Evolutionary conservation across 1,284 basidiomycete genomes (phyloP).

Genomic region (Testicularia cyperi): DNA sequence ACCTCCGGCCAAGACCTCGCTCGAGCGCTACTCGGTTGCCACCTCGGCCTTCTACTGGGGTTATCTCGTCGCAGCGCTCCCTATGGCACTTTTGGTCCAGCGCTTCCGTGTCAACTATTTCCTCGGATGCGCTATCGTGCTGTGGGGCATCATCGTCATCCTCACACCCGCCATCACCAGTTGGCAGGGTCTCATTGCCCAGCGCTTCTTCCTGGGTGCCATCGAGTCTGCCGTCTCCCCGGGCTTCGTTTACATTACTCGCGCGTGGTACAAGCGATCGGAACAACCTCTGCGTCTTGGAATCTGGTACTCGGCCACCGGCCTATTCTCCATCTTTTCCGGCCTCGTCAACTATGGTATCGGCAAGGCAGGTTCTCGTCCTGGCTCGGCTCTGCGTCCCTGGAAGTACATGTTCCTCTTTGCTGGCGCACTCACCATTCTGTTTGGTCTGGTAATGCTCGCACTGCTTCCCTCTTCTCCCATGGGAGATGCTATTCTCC

Average conservation of each 20-base stretch:
- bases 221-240: conserved; percentile 62
- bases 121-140: conserved; percentile 43
- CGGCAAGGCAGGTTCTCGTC: conserved; percentile 56
- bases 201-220: conserved; percentile 59
- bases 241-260: conserved; percentile 64
- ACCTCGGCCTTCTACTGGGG: conserved; percentile 63
- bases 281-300: conserved; percentile 53
- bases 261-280: conserved; percentile 63
- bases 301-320: conserved; percentile 65
- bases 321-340: conserved; percentile 62
- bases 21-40: conserved; percentile 41
- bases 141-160: conserved; percentile 64
- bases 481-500: conserved; percentile 35
- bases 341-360: conserved; percentile 64
- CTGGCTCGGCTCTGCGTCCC: conserved; percentile 56
- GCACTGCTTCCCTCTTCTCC: conserved; percentile 63
- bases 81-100: conserved; percentile 63
- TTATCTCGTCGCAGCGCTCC: conserved; percentile 62
- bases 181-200: conserved; percentile 63
- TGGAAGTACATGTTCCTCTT: conserved; percentile 66
- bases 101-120: conserved; percentile 61
- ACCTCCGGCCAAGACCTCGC: conserved; percentile 44
- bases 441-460: conserved; percentile 62
- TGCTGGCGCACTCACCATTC: conserved; percentile 63
- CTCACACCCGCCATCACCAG: conserved; percentile 61